Evolutionary conservation across 1,139 yeast species (phyloP).

Genomic region (Scheffersomyces parashehatae): DNA sequence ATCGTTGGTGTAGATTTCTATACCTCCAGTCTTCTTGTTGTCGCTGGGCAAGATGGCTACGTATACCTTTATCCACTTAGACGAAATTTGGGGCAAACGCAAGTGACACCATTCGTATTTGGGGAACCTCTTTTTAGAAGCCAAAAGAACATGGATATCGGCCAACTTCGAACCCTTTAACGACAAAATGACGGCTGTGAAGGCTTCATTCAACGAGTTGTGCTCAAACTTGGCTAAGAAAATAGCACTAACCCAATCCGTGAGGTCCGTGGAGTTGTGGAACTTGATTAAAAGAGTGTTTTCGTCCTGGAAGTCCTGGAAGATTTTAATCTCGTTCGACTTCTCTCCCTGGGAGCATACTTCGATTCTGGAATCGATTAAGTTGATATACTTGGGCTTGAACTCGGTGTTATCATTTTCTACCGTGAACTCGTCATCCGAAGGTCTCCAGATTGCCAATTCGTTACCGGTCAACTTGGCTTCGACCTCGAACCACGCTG

Average conservation of each 20-base stretch:
- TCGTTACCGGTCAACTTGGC: conserved; percentile 55
- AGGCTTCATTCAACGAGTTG: conserved; percentile 53
- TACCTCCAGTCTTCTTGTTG: conserved; percentile 40
- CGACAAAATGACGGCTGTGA: conserved; percentile 57
- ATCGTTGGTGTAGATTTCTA: conserved; percentile 50
- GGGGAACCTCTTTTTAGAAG: conserved; percentile 45
- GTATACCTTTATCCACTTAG: conserved; percentile 55
- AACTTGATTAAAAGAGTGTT: conserved; percentile 36
- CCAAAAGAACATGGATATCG: conserved; percentile 54
- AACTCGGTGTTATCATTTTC: conserved; percentile 33
- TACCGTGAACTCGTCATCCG: conserved; percentile 21
- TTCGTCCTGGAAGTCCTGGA: conserved; percentile 40
- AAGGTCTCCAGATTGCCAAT: conserved; percentile 48
- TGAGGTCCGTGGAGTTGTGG: conserved; percentile 30
- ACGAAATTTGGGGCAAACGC: conserved; percentile 55
- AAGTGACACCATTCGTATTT: conserved; percentile 59
- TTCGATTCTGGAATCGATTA: conserved; percentile 45
- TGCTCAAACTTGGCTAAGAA: conserved; percentile 51
- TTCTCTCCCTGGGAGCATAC: conserved; percentile 13
- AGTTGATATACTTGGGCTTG: conserved; percentile 49
- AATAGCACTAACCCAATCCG: conserved; percentile 48
- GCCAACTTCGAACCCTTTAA: conserved; percentile 52
- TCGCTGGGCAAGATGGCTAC: conserved; percentile 47
- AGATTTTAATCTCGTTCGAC: conserved; percentile 30
- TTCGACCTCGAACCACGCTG: conserved; percentile 39